Conservation (phyloP, 2,329 filamentous ascomycete genomes). For the Tothia fuscella region DNA sequence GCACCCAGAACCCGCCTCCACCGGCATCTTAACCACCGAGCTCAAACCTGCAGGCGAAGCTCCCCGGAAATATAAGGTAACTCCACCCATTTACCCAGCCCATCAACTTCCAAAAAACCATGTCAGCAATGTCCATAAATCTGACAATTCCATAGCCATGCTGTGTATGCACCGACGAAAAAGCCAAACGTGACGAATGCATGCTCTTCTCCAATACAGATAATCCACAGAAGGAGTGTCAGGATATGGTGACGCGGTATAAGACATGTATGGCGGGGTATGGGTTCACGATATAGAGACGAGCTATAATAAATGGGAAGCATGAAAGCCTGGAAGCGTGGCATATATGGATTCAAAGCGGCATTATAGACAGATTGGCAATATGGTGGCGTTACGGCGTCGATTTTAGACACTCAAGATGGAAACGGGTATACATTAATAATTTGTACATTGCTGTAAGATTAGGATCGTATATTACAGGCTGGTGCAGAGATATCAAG, state of each 20-base stretch:
- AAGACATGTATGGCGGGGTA: slow-evolving; percentile 85
- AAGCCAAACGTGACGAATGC: slow-evolving; percentile 86
- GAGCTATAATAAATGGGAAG: too few species aligned
- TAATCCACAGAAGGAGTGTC: slow-evolving; percentile 76
- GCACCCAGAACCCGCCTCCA: too few species aligned
- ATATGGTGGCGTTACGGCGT: too few species aligned
- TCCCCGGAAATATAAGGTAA: too few species aligned
- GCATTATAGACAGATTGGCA: slow-evolving; percentile 2
- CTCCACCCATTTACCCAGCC: too few species aligned
- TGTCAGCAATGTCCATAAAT: too few species aligned
- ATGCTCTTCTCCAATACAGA: slow-evolving; percentile 90
- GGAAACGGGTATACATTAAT: neutral
- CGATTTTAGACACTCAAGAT: too few species aligned
- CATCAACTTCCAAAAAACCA: too few species aligned
- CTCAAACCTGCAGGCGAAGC: too few species aligned
- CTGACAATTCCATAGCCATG: slow-evolving; percentile 53
- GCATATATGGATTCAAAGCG: too few species aligned
- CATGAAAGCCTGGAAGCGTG: too few species aligned
- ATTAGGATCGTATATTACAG: neutral
- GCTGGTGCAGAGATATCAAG: neutral
- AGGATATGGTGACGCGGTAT: slow-evolving; percentile 72
- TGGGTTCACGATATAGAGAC: slow-evolving; percentile 63
- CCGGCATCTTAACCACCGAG: too few species aligned
- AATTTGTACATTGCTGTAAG: neutral
- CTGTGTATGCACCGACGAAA: slow-evolving; percentile 96